Evolutionary conservation across 2,329 filamentous ascomycete genomes (phyloP), one percentile per base, ranked within the genome.

Genomic region (Venturia carpophila): DNA sequence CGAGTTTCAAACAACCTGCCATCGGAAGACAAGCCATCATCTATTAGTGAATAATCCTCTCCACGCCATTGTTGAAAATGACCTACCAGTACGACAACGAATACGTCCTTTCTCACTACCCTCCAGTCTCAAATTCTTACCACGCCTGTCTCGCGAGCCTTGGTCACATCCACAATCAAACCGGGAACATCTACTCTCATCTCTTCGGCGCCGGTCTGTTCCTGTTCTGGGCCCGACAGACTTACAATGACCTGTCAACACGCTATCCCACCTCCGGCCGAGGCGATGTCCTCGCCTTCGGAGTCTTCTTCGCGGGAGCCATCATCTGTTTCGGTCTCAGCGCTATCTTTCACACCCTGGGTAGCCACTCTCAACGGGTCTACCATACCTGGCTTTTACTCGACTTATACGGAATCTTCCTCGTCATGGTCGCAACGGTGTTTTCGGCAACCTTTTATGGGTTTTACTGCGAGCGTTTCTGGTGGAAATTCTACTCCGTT

Each of bases 341-440:
- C 64, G 78, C 91, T 5, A 89, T 88, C 1, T 99, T 87, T 73
- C 94, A 99, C 74, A 84, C 90, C 1, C 83, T 97, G 58, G 86
- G 82, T 30, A 96, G 97, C 69, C 94, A 99, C 75, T 94, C 90
- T 21, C 84, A 86, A 49, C 76, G 77, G 1, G 90, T 97, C 17
- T 87, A 89, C 1, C 87, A 84, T 11, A 47, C 45, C 6, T 63
- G 62, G 62, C 42, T 52, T 13, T 45, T 47, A 39, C 62, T 63
- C 34, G 62, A 63, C 45, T 4, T 52, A 3, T 47, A 47, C 42
- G 62, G 62, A 0, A 63, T 63, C 17, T 63, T 63, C 43, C 10
- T 41, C 19, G 13, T 63, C 15, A 63, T 52, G 24, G 15, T 63
- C 17, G 62, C 15, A 24, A 52, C 41, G n/a, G 41, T 63, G 2